Evolutionary conservation across 306 rosid species (phyloP), one percentile per base, ranked within the genome.

Genomic region (Pyrus pyrifolia): DNA sequence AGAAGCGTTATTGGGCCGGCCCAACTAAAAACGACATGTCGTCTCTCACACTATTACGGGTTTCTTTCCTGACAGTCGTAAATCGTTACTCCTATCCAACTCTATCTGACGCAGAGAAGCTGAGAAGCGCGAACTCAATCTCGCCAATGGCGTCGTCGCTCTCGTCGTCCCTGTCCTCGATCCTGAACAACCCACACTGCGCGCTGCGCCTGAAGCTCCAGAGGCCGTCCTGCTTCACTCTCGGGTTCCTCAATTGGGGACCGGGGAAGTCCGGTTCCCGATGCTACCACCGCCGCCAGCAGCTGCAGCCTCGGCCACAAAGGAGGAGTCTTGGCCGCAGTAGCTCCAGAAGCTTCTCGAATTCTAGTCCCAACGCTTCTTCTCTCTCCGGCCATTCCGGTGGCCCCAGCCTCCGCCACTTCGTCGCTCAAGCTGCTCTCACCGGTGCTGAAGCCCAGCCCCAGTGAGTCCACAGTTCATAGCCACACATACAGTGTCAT

Each of bases 381-480:
- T 30, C 83, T 70, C 75, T 29, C 17, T 35, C 44, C 27, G 64
- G 3, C 77, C 81, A 77, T 58, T 74, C 81, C 3, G 84, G 85
- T 53, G 66, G 66, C 13, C 87, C 90, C 13, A 70, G 85, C 71
- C 85, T 88, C 61, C 84, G 68, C 12, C 81, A 71, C 71, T 90
- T 89, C 84, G 35, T 84, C 18, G 85, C 88, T 52, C 86, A 77
- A 74, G 90, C 94, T 49, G 64, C 94, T 55, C 85, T 89, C 42
- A 72, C 88, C 30, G 84, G 88, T 69, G 82, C 90, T 14, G 86
- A 90, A 68, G 68, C 80, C 42, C 92, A 62, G 76, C 82, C 85
- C 11, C 81, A 51, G 97, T 93, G 40, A 51, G 55, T 22, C 62
- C 62, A n/a, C 27, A 83, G 89, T 86, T 76, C 8, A 51, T 58